Percentiles rank a stretch among this genome's conserved stretches.
These are phyloP conservation scores for Vitis rotundifolia DNA, from an alignment of 164 flowering plant species.

Conservation along the genomic window DNA sequence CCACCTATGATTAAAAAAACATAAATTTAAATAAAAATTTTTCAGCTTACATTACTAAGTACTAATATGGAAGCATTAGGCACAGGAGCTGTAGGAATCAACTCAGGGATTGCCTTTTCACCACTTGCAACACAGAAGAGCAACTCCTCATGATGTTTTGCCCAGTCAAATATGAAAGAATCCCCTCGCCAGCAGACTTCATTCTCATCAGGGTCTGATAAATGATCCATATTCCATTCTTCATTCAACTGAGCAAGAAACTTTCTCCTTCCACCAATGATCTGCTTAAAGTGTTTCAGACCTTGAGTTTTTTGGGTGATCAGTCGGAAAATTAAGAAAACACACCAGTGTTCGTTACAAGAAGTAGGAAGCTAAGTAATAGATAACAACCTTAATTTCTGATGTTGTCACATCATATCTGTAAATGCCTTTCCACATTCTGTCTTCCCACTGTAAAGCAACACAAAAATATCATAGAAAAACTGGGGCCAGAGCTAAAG, in stretches of 20 bases:
- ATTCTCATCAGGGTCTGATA: too few relatives aligned
- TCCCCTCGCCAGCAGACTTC: background rate
- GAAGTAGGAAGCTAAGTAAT: background rate
- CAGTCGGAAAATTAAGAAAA: background rate
- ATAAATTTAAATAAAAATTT: slow-evolving; percentile 11
- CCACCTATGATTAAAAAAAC: slow-evolving; percentile 13
- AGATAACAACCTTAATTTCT: slow-evolving; percentile 32
- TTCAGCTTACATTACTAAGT: slow-evolving; percentile 14
- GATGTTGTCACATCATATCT: slow-evolving; percentile 38
- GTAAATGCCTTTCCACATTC: slow-evolving; percentile 27
- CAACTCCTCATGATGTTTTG: slow-evolving; percentile 13
- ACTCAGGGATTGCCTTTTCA: too few relatives aligned
- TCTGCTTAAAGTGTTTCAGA: background rate
- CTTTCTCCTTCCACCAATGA: slow-evolving; percentile 7
- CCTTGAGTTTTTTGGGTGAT: too few relatives aligned
- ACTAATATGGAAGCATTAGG: too few relatives aligned
- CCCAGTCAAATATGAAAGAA: slow-evolving; percentile 5
- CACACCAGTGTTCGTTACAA: background rate
- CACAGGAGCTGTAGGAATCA: too few relatives aligned
- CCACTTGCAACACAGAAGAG: slow-evolving; percentile 12
- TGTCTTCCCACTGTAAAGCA: slow-evolving; percentile 38
- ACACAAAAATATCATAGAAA: background rate
- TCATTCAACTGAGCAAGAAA: slow-evolving; percentile 33
- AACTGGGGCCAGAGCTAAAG: background rate
- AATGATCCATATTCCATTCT: slow-evolving; percentile 6